Evolutionary conservation across 805 yeast species (phyloP).

Genomic region (Lachancea waltii): DNA sequence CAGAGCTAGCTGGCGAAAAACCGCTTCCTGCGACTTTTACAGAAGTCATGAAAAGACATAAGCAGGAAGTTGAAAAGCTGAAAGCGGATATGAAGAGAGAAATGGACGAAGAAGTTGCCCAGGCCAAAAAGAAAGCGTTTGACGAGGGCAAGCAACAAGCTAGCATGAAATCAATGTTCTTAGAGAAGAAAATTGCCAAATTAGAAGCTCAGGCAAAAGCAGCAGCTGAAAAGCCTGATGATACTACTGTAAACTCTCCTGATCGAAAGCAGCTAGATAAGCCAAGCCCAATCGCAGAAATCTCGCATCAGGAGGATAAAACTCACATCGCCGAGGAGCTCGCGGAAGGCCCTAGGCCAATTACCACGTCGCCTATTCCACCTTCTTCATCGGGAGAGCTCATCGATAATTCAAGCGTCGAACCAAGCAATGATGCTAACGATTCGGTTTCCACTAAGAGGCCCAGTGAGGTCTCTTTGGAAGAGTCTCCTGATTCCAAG

Average conservation of each 20-base stretch:
- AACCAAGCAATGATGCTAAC: no score
- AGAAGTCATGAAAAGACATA: conserved; percentile 10
- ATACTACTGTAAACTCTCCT: conserved; percentile 2
- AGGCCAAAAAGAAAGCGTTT: conserved; percentile 24
- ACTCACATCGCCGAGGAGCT: no score
- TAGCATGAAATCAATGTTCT: conserved; percentile 26
- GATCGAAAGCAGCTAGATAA: not conserved
- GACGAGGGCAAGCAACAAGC: conserved; percentile 32
- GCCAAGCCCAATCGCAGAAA: not conserved
- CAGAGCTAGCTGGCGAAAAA: conserved; percentile 5
- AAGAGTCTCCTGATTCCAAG: not conserved
- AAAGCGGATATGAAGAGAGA: conserved; percentile 17
- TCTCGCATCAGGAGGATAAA: not conserved
- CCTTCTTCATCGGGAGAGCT: not conserved
- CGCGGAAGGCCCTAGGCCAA: no score
- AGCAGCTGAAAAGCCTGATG: conserved; percentile 8
- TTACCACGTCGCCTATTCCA: conserved; percentile 1
- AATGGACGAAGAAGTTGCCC: conserved; percentile 15
- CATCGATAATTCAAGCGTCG: no score
- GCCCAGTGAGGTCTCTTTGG: not conserved
- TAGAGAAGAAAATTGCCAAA: conserved; percentile 27
- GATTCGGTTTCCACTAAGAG: conserved; percentile 2
- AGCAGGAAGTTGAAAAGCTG: conserved; percentile 21
- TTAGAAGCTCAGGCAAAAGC: conserved; percentile 24
- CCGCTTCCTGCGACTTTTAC: not conserved